phyloP scores from a whole-genome alignment of 345 rosid species.

The Brassica incana region DNA sequence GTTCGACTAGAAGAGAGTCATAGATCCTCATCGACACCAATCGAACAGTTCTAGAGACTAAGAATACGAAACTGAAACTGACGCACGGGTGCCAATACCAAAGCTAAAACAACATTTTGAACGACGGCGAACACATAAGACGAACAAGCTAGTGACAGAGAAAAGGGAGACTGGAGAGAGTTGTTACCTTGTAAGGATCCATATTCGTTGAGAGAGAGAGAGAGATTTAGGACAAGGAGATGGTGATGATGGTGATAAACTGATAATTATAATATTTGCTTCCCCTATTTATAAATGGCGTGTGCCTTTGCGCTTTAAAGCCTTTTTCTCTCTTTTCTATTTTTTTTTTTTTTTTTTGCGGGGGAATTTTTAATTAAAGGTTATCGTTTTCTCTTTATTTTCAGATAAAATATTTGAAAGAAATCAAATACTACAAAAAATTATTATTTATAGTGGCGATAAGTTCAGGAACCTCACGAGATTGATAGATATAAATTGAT shows the following conservation, averaged over 20 bases:
- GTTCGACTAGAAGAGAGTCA: neutral
- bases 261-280: conserved; percentile 21
- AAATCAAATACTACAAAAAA: neutral
- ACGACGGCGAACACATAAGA: neutral
- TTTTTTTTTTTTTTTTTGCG: neutral
- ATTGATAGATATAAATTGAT: neutral
- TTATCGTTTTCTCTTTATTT: conserved; percentile 26
- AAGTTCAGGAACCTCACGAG: neutral
- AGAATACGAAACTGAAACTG: neutral
- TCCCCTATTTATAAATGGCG: conserved; percentile 36
- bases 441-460: conserved; percentile 8
- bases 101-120: neutral
- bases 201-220: conserved; percentile 26
- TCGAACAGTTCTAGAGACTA: neutral
- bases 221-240: conserved; percentile 25
- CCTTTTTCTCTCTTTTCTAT: neutral
- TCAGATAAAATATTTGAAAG: conserved; percentile 13
- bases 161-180: neutral
- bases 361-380: conserved; percentile 27
- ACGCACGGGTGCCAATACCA: neutral
- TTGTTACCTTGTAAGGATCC: conserved; percentile 59
- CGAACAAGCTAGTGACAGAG: neutral
- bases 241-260: neutral
- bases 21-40: neutral
- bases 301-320: conserved; percentile 16